Evolutionary conservation across 2,329 filamentous ascomycete genomes (phyloP).

Genomic region (Drechslerella stenobrocha): DNA sequence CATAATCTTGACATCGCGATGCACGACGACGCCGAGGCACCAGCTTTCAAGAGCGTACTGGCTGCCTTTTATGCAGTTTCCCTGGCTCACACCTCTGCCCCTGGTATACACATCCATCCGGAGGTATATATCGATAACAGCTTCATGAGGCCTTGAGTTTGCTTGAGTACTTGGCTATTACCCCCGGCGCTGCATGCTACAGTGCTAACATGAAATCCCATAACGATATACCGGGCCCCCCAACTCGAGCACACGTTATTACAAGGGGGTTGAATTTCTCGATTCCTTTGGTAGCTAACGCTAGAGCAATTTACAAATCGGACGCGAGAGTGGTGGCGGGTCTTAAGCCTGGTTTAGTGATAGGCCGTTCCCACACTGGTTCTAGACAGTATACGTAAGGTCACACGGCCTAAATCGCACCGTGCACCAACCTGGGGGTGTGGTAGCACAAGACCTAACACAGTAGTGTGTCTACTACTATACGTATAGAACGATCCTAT

Average conservation of each 20-base stretch:
- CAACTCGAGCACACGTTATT: too few relatives aligned
- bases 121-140: neutral
- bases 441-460: constrained; percentile 37
- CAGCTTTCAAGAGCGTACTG: neutral
- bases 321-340: constrained; percentile 26
- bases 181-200: neutral
- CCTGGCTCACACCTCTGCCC: neutral
- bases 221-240: constrained; percentile 4
- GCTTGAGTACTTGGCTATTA: too few relatives aligned
- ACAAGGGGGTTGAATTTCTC: too few relatives aligned
- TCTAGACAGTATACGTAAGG: constrained; percentile 6
- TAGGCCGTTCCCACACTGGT: constrained; percentile 15
- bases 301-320: constrained; percentile 26
- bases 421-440: constrained; percentile 8
- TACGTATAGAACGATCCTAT: too few relatives aligned
- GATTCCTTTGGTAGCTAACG: too few relatives aligned
- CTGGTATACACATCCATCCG: neutral
- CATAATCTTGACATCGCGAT: constrained; percentile 1
- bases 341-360: constrained; percentile 26
- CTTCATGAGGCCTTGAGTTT: too few relatives aligned
- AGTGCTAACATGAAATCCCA: neutral
- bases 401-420: constrained; percentile 25
- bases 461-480: too few relatives aligned
- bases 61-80: constrained; percentile 20
- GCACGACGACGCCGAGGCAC: neutral